A percentile compares a stretch with the other conserved stretches of the same genome.
These are phyloP conservation scores for Chaetomium sp. DNA, from an alignment of 2,329 filamentous ascomycete genomes.

Conservation along the genomic window DNA sequence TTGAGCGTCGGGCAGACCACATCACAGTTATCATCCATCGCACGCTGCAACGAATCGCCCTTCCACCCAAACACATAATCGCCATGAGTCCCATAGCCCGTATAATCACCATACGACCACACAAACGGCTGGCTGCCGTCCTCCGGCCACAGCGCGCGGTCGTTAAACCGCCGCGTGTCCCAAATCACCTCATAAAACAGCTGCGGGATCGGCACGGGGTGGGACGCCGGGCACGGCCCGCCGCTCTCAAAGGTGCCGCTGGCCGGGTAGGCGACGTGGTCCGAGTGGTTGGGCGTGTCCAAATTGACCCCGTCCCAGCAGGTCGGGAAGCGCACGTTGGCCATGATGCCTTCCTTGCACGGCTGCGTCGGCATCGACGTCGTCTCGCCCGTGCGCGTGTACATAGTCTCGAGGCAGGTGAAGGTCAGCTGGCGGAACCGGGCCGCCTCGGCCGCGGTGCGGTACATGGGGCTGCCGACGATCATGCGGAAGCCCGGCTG, in stretches of 20 bases:
- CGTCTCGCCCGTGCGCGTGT: conserved; percentile 30
- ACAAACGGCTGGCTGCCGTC: conserved; percentile 31
- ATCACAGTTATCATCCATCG: conserved; percentile 32
- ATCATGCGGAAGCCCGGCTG: conserved; percentile 32
- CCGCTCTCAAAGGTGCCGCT: conserved; percentile 27
- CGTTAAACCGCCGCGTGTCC: conserved; percentile 30
- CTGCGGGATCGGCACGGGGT: conserved; percentile 31
- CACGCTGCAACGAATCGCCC: conserved; percentile 28
- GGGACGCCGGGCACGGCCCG: conserved; percentile 26
- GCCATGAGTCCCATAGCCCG: conserved; percentile 31
- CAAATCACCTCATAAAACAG: conserved; percentile 32
- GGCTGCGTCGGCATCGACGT: conserved; percentile 28
- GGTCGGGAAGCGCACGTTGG: conserved; percentile 45
- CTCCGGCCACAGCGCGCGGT: conserved; percentile 26
- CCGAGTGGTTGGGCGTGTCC: conserved; percentile 50
- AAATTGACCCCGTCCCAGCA: conserved; percentile 59
- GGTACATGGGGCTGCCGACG: conserved; percentile 27
- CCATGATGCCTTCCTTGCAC: conserved; percentile 43
- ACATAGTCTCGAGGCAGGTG: conserved; percentile 30
- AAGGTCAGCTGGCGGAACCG: conserved; percentile 28
- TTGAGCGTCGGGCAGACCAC: conserved; percentile 16
- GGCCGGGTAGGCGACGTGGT: conserved; percentile 50
- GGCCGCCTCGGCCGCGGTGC: conserved; percentile 20
- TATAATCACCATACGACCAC: conserved; percentile 31
- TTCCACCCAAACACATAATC: conserved; percentile 33